Evolutionary conservation across 805 yeast species (phyloP).

Genomic region (Candida nanaspora): DNA sequence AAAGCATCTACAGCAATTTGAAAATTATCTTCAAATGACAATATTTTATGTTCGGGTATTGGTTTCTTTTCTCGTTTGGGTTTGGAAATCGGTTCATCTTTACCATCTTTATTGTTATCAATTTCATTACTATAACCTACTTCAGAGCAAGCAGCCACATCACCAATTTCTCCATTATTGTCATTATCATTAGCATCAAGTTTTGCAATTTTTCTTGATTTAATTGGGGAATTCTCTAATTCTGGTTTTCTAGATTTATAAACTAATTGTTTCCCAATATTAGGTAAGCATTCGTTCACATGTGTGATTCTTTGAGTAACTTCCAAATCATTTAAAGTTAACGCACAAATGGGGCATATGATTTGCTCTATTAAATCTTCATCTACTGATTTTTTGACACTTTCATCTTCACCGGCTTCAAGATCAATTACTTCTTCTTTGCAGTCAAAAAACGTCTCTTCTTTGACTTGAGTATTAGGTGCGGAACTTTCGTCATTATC

Average conservation of each 20-base stretch:
- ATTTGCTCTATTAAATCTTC: constrained; percentile 5
- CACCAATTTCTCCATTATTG: constrained; percentile 18
- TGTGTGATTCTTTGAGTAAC: constrained; percentile 42
- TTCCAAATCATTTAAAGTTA: constrained; percentile 29
- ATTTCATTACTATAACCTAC: no score
- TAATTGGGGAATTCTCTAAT: background rate
- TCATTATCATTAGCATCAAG: constrained; percentile 27
- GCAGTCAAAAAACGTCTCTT: no score
- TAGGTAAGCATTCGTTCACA: constrained; percentile 43
- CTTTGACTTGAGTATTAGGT: background rate
- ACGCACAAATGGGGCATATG: constrained; percentile 47
- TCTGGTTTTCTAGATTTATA: constrained; percentile 1
- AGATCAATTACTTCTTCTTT: no score
- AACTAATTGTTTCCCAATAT: constrained; percentile 11
- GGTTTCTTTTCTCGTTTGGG: constrained; percentile 23
- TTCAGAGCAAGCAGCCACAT: no score
- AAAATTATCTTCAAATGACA: constrained; percentile 32
- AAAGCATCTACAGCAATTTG: constrained; percentile 64
- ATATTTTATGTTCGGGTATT: constrained; percentile 49
- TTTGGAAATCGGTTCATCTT: constrained; percentile 1
- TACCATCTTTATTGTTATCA: no score
- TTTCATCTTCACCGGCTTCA: no score
- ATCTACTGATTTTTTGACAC: no score
- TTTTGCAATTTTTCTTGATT: constrained; percentile 15
- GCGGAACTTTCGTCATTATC: background rate